Evolutionary conservation across 176 grass and related monocot genomes (phyloP).

Genomic region (Tuctoria greenei): DNA sequence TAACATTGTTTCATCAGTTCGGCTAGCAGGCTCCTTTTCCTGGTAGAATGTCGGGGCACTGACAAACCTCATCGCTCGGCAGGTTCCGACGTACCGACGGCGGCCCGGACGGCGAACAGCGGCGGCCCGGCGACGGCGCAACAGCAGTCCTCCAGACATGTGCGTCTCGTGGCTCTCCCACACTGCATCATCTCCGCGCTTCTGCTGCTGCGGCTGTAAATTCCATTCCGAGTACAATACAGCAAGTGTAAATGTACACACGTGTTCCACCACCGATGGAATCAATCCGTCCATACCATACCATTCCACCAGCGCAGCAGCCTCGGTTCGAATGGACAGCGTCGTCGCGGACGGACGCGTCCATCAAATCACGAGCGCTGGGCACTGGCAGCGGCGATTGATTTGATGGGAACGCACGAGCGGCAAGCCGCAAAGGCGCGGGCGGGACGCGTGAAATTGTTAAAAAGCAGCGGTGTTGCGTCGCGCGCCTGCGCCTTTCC

Average conservation of each 20-base stretch:
- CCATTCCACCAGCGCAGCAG: background rate
- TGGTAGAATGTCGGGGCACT: slow-evolving; percentile 7
- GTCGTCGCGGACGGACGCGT: background rate
- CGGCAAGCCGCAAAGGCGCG: slow-evolving; percentile 12
- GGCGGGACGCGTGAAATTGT: slow-evolving; percentile 17
- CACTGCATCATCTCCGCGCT: slow-evolving; percentile 3
- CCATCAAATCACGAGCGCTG: background rate
- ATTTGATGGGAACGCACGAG: slow-evolving; percentile 21
- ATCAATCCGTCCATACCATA: slow-evolving; percentile 34
- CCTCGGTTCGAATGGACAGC: background rate
- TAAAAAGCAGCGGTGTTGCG: background rate
- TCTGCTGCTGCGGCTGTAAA: slow-evolving; percentile 33
- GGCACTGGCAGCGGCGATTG: background rate
- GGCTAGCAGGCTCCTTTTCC: background rate
- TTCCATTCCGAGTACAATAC: background rate
- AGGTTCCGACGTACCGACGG: slow-evolving; percentile 40
- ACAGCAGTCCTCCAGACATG: background rate
- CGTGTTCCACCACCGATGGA: slow-evolving; percentile 1
- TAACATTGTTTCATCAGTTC: background rate
- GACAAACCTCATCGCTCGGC: background rate
- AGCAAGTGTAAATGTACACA: slow-evolving; percentile 45
- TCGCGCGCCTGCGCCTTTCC: background rate
- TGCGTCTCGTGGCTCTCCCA: background rate
- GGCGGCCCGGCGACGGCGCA: background rate
- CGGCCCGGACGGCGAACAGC: background rate